These are phyloP conservation scores for Rhododendron molle DNA, from an alignment of 148 eudicot genomes.

Conservation along the genomic window DNA sequence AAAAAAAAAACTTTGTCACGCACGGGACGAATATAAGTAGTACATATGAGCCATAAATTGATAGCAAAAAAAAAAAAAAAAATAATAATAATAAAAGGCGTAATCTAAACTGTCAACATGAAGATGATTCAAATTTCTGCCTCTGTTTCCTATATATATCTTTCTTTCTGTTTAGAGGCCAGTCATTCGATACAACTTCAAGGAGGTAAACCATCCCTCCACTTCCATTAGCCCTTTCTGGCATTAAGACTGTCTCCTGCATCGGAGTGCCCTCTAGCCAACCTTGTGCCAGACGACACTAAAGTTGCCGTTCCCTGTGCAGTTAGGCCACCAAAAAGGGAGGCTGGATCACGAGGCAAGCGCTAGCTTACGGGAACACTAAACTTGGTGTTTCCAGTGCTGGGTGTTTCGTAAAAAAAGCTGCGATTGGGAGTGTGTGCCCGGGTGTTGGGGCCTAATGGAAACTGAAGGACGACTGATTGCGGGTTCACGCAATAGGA, in stretches of 20 bases:
- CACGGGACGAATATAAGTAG: neutral
- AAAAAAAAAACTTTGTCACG: no score
- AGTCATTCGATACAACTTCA: no score
- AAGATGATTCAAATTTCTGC: neutral
- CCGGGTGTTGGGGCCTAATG: constrained; percentile 23
- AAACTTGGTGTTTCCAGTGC: no score
- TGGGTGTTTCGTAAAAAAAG: no score
- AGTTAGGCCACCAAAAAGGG: no score
- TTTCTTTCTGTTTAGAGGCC: neutral
- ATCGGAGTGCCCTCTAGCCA: neutral
- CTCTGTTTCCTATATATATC: neutral
- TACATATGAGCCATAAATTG: neutral
- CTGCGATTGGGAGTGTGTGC: neutral
- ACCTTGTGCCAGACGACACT: no score
- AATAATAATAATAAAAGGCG: neutral
- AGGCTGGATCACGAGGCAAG: no score
- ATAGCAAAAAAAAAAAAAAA: no score
- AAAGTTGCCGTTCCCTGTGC: no score
- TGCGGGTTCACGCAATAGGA: constrained; percentile 70
- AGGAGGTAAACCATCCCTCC: neutral
- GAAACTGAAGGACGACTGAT: constrained; percentile 59
- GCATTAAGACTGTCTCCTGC: neutral
- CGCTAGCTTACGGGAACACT: no score
- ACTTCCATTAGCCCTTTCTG: neutral
- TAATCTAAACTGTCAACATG: neutral